Percentiles rank a stretch among this genome's conserved stretches.
Evolutionary conservation across 1,284 basidiomycete genomes (phyloP).

Genomic region (Salmacisia buchloeana): DNA sequence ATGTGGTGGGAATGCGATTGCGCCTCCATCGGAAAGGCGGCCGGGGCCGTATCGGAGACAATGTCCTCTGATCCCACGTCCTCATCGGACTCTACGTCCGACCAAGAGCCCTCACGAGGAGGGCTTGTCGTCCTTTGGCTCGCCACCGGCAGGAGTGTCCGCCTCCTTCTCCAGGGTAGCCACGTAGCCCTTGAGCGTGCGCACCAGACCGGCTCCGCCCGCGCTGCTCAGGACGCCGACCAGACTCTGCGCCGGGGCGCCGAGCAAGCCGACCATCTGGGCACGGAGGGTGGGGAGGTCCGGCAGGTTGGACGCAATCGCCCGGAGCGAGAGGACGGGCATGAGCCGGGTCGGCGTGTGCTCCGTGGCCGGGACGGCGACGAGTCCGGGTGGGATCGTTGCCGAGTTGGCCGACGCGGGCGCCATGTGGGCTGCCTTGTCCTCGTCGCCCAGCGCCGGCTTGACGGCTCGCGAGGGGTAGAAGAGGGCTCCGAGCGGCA

Average conservation of each 20-base stretch:
- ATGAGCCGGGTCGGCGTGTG: constrained; percentile 16
- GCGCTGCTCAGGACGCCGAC: constrained; percentile 39
- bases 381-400: not conserved
- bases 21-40: too few species aligned
- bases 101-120: not conserved
- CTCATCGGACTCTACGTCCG: too few species aligned
- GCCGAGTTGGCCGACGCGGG: constrained; percentile 18
- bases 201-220: constrained; percentile 28
- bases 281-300: constrained; percentile 30
- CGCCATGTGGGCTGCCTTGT: constrained; percentile 11
- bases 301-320: constrained; percentile 29
- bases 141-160: not conserved
- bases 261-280: constrained; percentile 46
- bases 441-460: not conserved
- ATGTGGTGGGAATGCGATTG: too few species aligned
- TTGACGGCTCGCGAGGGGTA: not conserved
- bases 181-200: constrained; percentile 41
- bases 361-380: constrained; percentile 15
- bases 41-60: too few species aligned
- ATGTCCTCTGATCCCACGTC: too few species aligned
- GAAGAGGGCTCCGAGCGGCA: constrained; percentile 6
- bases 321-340: constrained; percentile 32
- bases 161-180: constrained; percentile 35
- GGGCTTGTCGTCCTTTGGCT: not conserved
- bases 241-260: constrained; percentile 34